A percentile compares a stretch with the other conserved stretches of the same genome.
Conservation (phyloP, 352 stramenopile species). For the Globisporangium recalcitrans region DNA sequence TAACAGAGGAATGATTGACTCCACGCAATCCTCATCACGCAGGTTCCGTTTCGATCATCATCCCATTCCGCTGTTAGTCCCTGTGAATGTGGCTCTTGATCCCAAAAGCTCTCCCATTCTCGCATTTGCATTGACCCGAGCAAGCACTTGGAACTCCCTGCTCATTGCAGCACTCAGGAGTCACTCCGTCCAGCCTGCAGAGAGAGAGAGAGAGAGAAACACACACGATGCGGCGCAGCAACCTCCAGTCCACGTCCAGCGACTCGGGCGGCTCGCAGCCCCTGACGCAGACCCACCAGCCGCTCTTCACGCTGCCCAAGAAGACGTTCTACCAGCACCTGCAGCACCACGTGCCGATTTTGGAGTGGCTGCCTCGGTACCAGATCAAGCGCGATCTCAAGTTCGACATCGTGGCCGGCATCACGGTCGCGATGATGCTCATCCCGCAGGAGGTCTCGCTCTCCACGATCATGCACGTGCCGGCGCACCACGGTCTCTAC, state of each 20-base stretch:
- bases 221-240: conserved; percentile 5
- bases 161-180: neutral
- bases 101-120: neutral
- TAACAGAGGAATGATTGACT: conserved; percentile 5
- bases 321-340: conserved; percentile 6
- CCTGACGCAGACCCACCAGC: neutral
- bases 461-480: conserved; percentile 82
- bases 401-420: conserved; percentile 42
- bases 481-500: conserved; percentile 87
- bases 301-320: conserved; percentile 2
- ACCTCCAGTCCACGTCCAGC: conserved; percentile 7
- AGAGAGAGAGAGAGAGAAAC: no score
- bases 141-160: neutral
- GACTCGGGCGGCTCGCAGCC: conserved; percentile 1
- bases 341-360: conserved; percentile 35
- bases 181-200: no score
- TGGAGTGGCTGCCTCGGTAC: conserved; percentile 55
- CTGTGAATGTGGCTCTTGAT: neutral
- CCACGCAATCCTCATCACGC: neutral
- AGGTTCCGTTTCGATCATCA: neutral
- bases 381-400: conserved; percentile 43
- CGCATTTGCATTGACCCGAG: neutral
- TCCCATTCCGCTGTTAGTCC: conserved; percentile 5
- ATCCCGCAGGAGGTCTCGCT: conserved; percentile 87
- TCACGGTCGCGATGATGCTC: conserved; percentile 82